These are phyloP conservation scores for Adansonia digitata DNA, from an alignment of 345 rosid genomes.

Conservation along the genomic window DNA sequence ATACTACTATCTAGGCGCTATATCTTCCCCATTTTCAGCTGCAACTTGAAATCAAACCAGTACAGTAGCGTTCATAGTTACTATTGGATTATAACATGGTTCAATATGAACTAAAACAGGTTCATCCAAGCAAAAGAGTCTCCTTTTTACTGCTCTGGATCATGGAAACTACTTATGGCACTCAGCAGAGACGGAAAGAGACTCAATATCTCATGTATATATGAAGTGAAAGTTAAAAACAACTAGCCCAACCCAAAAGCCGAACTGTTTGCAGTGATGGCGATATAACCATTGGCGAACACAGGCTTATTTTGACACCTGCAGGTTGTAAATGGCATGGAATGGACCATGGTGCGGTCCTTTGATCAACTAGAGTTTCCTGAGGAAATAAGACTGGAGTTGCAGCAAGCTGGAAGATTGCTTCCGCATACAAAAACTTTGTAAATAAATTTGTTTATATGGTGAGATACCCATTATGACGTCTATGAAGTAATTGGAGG, in stretches of 20 bases:
- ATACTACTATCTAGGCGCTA: background rate
- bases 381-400: conserved; percentile 17
- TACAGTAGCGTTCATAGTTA: background rate
- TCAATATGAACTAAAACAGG: background rate
- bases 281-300: conserved; percentile 11
- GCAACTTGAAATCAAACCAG: background rate
- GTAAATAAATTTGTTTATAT: background rate
- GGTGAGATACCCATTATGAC: background rate
- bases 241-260: conserved; percentile 17
- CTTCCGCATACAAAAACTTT: conserved; percentile 28
- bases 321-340: conserved; percentile 27
- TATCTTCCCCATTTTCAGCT: background rate
- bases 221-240: background rate
- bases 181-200: background rate
- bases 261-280: conserved; percentile 24
- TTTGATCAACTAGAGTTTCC: conserved; percentile 20
- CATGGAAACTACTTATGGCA: background rate
- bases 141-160: background rate
- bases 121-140: background rate
- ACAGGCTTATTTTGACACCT: conserved; percentile 19
- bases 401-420: conserved; percentile 37
- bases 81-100: background rate
- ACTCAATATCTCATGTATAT: background rate
- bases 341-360: conserved; percentile 19
- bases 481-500: background rate